Conservation (phyloP, 2,329 filamentous ascomycete species). For the Pseudogymnoascus sp. region DNA sequence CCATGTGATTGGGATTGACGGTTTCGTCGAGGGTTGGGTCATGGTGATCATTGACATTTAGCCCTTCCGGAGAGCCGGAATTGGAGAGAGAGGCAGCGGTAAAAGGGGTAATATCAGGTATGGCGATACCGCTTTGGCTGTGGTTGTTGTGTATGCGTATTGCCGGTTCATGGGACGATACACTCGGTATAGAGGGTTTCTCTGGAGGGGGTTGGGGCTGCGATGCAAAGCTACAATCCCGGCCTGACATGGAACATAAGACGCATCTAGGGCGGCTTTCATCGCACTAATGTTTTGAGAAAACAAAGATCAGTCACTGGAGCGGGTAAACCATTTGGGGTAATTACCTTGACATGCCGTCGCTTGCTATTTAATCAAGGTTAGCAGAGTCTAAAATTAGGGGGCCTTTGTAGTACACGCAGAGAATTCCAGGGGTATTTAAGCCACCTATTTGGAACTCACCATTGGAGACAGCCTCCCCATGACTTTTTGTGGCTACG, state of each 20-base stretch:
- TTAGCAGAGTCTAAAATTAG: neutral
- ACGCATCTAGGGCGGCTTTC: constrained; percentile 24
- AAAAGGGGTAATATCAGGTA: neutral
- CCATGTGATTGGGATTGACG: constrained; percentile 29
- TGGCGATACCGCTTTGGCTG: neutral
- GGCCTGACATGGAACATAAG: constrained; percentile 24
- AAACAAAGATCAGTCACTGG: constrained; percentile 6
- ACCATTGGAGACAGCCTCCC: constrained; percentile 26
- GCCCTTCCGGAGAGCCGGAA: neutral
- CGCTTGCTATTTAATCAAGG: constrained; percentile 20
- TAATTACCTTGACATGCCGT: constrained; percentile 27
- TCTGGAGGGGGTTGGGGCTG: neutral
- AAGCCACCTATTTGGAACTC: neutral
- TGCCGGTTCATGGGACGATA: constrained; percentile 5
- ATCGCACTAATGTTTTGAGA: constrained; percentile 21
- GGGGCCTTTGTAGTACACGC: neutral
- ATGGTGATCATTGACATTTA: neutral
- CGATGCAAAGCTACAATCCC: constrained; percentile 21
- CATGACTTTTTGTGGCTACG: constrained; percentile 29
- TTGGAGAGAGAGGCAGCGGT: neutral
- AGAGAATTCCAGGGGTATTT: neutral
- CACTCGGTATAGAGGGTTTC: neutral
- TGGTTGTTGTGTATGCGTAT: constrained; percentile 5
- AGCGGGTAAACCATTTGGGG: neutral
- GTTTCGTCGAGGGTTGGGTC: constrained; percentile 11